Conservation (phyloP, 176 grass and related monocot species). For the Zoysia japonica region DNA sequence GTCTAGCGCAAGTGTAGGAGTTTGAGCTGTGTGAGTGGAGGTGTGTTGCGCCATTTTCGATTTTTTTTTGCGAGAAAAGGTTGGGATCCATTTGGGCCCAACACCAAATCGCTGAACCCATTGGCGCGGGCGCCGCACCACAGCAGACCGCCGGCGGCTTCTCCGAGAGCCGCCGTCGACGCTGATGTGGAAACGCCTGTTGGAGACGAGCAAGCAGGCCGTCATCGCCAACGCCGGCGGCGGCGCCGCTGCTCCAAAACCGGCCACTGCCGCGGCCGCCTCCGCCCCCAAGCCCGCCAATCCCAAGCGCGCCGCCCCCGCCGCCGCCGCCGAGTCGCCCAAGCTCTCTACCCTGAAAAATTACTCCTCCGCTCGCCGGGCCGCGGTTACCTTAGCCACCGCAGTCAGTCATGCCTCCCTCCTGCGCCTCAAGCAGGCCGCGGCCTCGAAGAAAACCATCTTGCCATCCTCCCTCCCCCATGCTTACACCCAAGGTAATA, state of each 20-base stretch:
- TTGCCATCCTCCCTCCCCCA: slow-evolving; percentile 29
- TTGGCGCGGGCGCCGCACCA: slow-evolving; percentile 5
- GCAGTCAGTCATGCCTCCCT: slow-evolving; percentile 32
- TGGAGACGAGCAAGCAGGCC: slow-evolving; percentile 42
- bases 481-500: slow-evolving; percentile 36
- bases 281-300: slow-evolving; percentile 3
- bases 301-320: background rate
- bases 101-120: slow-evolving; percentile 7
- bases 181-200: slow-evolving; percentile 52
- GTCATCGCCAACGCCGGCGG: background rate
- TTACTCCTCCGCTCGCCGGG: background rate
- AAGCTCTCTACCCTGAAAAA: slow-evolving; percentile 44
- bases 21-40: background rate
- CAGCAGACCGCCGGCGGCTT: slow-evolving; percentile 32
- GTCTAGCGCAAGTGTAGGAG: no score
- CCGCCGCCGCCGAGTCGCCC: background rate
- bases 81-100: slow-evolving; percentile 10
- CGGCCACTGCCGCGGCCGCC: no score
- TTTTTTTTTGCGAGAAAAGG: background rate
- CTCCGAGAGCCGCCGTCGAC: slow-evolving; percentile 16
- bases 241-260: background rate
- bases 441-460: slow-evolving; percentile 32
- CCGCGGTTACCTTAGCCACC: slow-evolving; percentile 25
- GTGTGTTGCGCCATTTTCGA: background rate
- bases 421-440: slow-evolving; percentile 53